phyloP scores from a whole-genome alignment of 345 rosid genomes.

The Salix koriyanagi region DNA sequence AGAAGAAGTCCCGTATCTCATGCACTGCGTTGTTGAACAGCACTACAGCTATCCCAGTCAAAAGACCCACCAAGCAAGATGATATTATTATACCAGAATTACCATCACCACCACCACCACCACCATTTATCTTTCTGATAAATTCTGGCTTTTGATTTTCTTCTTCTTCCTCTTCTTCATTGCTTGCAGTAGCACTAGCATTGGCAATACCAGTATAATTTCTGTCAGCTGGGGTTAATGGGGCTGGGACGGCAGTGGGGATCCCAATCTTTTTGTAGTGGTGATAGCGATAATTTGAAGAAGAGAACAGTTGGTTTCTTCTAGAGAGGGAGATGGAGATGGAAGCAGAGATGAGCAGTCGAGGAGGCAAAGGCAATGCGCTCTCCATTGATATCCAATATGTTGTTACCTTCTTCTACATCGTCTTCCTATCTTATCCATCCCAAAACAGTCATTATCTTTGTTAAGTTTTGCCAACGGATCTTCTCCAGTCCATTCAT shows the following conservation, averaged over 20 bases:
- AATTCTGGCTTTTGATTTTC: not conserved
- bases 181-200: not conserved
- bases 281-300: no score
- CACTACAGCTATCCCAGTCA: slow-evolving; percentile 78
- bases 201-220: no score
- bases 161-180: not conserved
- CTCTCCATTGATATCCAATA: not conserved
- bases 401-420: not conserved
- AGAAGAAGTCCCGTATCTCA: slow-evolving; percentile 71
- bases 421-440: not conserved
- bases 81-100: slow-evolving; percentile 34
- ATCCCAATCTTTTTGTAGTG: no score
- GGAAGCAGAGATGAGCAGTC: not conserved
- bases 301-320: no score
- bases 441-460: no score
- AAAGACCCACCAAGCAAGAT: slow-evolving; percentile 69
- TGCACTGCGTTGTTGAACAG: slow-evolving; percentile 70
- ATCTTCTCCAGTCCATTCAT: no score
- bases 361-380: not conserved
- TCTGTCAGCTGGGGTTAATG: not conserved
- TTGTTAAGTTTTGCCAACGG: no score
- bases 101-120: slow-evolving; percentile 11
- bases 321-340: no score
- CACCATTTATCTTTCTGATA: not conserved
- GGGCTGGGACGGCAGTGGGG: no score